phyloP scores from a whole-genome alignment of 1,284 basidiomycete genomes.

The Sanguinoderma infundibulare region DNA sequence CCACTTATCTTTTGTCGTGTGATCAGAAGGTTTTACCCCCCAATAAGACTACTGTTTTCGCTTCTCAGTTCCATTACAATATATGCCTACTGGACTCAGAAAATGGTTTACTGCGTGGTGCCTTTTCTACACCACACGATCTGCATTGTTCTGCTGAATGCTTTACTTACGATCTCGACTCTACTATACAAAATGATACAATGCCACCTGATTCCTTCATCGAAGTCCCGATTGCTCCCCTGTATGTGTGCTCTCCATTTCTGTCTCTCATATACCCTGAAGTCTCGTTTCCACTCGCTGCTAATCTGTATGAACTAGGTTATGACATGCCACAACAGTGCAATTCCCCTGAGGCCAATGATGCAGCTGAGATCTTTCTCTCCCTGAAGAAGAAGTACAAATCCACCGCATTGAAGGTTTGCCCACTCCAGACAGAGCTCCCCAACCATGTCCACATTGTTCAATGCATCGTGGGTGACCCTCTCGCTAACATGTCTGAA shows the following conservation, averaged over 20 bases:
- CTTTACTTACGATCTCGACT: too few species aligned
- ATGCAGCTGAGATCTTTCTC: background rate
- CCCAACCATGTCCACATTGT: conserved; percentile 38
- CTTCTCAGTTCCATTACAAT: background rate
- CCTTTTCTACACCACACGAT: too few species aligned
- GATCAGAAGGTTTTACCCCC: too few species aligned
- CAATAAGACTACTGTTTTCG: background rate
- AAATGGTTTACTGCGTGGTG: too few species aligned
- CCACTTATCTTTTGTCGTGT: background rate
- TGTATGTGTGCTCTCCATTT: background rate
- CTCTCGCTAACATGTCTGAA: conserved; percentile 34
- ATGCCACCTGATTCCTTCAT: too few species aligned
- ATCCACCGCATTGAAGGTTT: conserved; percentile 36
- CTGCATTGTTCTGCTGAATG: too few species aligned
- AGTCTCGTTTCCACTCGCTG: background rate
- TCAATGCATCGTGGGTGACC: conserved; percentile 39
- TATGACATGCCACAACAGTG: too few species aligned
- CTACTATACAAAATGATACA: too few species aligned
- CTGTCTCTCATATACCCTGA: background rate
- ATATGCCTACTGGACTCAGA: too few species aligned
- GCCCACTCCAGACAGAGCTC: conserved; percentile 32
- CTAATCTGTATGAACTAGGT: background rate
- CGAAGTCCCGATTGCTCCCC: too few species aligned
- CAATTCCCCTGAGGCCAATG: too few species aligned
- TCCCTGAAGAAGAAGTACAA: conserved; percentile 40